phyloP scores from a whole-genome alignment of 1,284 basidiomycete species.

The Coniferiporia sulphurascens region DNA sequence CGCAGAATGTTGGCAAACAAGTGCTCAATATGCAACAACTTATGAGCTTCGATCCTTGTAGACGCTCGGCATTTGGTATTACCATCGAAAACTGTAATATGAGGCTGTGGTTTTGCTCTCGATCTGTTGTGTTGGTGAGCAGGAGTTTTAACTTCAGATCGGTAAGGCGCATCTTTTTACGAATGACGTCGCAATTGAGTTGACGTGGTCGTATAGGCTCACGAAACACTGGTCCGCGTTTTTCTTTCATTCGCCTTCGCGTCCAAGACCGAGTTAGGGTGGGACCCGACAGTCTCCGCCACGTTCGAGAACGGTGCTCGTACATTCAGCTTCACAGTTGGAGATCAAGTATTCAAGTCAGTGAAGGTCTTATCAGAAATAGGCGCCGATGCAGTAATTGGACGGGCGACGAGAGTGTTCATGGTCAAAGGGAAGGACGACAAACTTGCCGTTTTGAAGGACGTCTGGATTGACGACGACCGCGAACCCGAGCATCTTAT shows the following conservation, averaged over 20 bases:
- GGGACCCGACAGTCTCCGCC: constrained; percentile 1
- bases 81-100: constrained; percentile 16
- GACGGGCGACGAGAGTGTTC: neutral
- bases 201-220: neutral
- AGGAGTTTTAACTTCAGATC: constrained; percentile 2
- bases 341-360: neutral
- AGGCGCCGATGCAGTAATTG: neutral
- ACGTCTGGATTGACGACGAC: constrained; percentile 3
- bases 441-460: neutral
- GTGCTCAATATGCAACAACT: constrained; percentile 17
- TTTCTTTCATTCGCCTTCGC: constrained; percentile 9
- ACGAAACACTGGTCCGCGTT: neutral
- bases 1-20: constrained; percentile 18
- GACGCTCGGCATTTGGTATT: constrained; percentile 17
- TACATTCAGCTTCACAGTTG: neutral
- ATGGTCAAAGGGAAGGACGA: neutral
- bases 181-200: neutral
- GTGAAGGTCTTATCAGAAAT: neutral
- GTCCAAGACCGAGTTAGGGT: constrained; percentile 1
- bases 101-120: constrained; percentile 15
- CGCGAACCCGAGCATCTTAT: neutral
- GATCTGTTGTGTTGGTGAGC: neutral
- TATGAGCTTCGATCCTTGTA: constrained; percentile 18
- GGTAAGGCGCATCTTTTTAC: neutral
- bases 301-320: neutral